Evolutionary conservation across 352 stramenopile species (phyloP).

Genomic region (Pythium dissimile): DNA sequence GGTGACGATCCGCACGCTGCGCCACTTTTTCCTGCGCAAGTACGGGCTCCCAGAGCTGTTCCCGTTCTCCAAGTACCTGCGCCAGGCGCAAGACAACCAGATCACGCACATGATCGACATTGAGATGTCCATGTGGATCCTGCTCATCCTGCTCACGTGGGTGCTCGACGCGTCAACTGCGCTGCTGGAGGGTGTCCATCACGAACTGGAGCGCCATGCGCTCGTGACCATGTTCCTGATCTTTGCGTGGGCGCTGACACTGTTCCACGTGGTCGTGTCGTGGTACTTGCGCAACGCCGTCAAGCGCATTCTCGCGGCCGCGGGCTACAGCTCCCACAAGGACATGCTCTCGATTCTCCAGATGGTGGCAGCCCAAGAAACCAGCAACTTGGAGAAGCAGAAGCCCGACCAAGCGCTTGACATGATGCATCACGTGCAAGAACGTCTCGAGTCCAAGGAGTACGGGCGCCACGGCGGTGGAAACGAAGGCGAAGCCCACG

Average conservation of each 20-base stretch:
- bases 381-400: slow-evolving; percentile 5
- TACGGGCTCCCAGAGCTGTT: slow-evolving; percentile 23
- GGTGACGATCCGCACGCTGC: slow-evolving; percentile 15
- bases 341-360: slow-evolving; percentile 15
- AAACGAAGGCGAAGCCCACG: not conserved
- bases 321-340: slow-evolving; percentile 10
- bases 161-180: slow-evolving; percentile 7
- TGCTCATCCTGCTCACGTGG: slow-evolving; percentile 21
- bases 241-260: slow-evolving; percentile 11
- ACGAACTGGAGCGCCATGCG: slow-evolving; percentile 12
- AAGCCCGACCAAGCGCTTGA: slow-evolving; percentile 12
- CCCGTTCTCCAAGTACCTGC: slow-evolving; percentile 70
- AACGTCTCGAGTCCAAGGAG: slow-evolving; percentile 10
- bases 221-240: slow-evolving; percentile 17
- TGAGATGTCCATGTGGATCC: slow-evolving; percentile 49
- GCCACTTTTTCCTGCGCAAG: slow-evolving; percentile 20
- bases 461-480: not conserved
- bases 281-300: slow-evolving; percentile 10
- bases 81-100: slow-evolving; percentile 63
- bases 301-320: slow-evolving; percentile 8
- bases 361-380: slow-evolving; percentile 13
- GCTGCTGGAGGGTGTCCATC: slow-evolving; percentile 5
- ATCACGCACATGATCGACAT: slow-evolving; percentile 78
- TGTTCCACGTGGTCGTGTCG: slow-evolving; percentile 15
- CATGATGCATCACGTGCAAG: slow-evolving; percentile 19